A percentile compares a stretch with the other conserved stretches of the same genome.
phyloP scores from a whole-genome alignment of 257 asterid genomes.

The Nicotiana obtusifolia region DNA sequence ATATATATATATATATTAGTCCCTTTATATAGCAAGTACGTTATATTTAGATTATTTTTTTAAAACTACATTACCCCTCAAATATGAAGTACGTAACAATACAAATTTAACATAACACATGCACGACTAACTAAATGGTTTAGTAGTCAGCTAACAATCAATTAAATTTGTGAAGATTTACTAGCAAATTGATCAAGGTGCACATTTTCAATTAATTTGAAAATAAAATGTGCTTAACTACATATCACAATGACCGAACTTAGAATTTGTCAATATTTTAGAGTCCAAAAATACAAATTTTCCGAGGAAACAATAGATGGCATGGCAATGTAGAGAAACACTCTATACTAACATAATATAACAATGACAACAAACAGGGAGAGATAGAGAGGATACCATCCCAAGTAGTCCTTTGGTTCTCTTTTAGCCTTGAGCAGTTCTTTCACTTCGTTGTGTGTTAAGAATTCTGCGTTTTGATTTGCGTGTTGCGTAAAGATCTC shows the following conservation, averaged over 20 bases:
- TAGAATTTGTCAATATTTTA: too few relatives aligned
- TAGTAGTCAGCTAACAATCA: not conserved
- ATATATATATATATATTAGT: not conserved
- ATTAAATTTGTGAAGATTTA: not conserved
- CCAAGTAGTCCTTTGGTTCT: constrained; percentile 61
- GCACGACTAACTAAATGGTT: not conserved
- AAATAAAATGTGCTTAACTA: too few relatives aligned
- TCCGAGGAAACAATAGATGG: not conserved
- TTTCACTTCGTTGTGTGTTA: constrained; percentile 58
- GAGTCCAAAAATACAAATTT: not conserved
- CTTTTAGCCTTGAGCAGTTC: constrained; percentile 53
- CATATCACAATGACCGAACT: not conserved
- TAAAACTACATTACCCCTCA: not conserved
- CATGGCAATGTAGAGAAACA: not conserved
- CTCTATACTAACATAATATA: not conserved
- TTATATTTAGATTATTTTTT: not conserved
- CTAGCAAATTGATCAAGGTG: not conserved
- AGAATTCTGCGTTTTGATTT: constrained; percentile 25
- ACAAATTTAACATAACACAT: not conserved
- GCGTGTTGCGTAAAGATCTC: constrained; percentile 64
- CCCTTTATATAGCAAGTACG: not conserved
- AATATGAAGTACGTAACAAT: not conserved
- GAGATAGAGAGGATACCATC: constrained; percentile 47
- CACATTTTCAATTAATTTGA: too few relatives aligned
- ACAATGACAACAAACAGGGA: not conserved